These are phyloP conservation scores for Prunus persica DNA, from an alignment of 306 rosid species.

Conservation along the genomic window Prunus_persica_NCBIv2 NC_034012.1:9051501-9052000, in stretches of 20 bases:
- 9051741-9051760: constrained; percentile 40
- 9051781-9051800: constrained; percentile 59
- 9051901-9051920: constrained; percentile 12
- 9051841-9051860: not conserved
- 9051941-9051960: no score
- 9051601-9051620: constrained; percentile 57
- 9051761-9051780: constrained; percentile 57
- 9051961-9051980: no score
- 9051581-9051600: constrained; percentile 53
- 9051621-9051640: constrained; percentile 54
- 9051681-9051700: not conserved
- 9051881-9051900: not conserved
- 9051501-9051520: not conserved
- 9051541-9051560: constrained; percentile 34
- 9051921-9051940: no score
- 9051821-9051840: not conserved
- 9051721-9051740: constrained; percentile 49
- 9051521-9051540: not conserved
- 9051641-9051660: not conserved
- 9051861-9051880: not conserved
- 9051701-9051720: not conserved
- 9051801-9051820: constrained; percentile 34
- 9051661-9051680: not conserved
- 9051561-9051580: constrained; percentile 45
- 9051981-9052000: no score